Base-by-base conservation (phyloP, 108 stramenopile genomes). In the Cyclostephanos tholiformis region DNA sequence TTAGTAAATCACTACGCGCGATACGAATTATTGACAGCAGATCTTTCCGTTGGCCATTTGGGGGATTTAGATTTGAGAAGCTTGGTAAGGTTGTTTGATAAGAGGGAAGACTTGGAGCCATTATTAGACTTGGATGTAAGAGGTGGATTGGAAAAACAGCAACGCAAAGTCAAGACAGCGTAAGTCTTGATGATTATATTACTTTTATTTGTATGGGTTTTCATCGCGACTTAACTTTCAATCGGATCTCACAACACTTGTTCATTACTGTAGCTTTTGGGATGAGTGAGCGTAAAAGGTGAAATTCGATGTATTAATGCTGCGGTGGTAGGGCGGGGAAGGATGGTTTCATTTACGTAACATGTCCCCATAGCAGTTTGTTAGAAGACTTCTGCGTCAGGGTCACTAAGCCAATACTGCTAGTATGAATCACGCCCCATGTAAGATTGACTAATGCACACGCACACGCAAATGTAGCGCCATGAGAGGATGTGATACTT, bases 1-100 rank as follows among this genome's bases (percentile, higher is more conserved):
- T 50, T 91, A 43, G 79, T 89, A 14, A 79, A 90, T 53, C 65
- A 83, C 10, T 90, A 86, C 65, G 87, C 89, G 14, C 75, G 74
- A n/a, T 91, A 94, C 59, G 92, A 94, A 61, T 70, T 94, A 17
- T 48, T 83, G 10, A 56, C 87, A 17, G 89, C 92, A 32, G 92
- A 93, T 60, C 76, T 77, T n/a, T 72, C 89, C 14, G 66, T 88
- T 50, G 60, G 57, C 1, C 67, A 77, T 22, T 17, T 44, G 14
- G 19, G 49, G 43, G 64, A 81, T 52, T 39, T 81, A 30, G 74
- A 74, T 52, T 61, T 81, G 64, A 69, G 27, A 58, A 44, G 25
- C 39, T 66, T 81, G 9, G 53, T 66, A 23, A 81, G 52, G 55
- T 69, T 81, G 19, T 81, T 81, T 44, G 70, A 55, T 48, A 67